phyloP scores from a whole-genome alignment of 2,329 filamentous ascomycete species.

The Sphaerostilbella broomeana region DNA sequence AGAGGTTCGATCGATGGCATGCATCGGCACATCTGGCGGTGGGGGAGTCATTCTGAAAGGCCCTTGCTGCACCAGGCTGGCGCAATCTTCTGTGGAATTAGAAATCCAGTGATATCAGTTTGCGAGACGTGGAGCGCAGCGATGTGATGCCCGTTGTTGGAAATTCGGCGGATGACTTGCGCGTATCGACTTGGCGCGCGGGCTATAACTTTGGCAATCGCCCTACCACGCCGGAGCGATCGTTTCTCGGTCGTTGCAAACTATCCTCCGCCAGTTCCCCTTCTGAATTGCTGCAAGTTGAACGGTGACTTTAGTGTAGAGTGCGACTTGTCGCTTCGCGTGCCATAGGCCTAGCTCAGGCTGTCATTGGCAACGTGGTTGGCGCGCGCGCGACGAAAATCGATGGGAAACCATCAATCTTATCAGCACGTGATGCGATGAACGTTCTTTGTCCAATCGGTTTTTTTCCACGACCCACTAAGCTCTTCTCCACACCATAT shows the following conservation, averaged over 20 bases:
- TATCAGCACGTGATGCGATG: conserved; percentile 15
- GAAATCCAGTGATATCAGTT: background rate
- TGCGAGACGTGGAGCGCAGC: background rate
- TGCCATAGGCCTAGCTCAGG: background rate
- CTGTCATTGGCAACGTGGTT: conserved; percentile 9
- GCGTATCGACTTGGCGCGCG: no score
- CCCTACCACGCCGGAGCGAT: no score
- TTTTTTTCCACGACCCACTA: conserved; percentile 13
- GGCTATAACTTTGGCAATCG: no score
- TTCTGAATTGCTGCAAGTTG: no score
- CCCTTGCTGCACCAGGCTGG: background rate
- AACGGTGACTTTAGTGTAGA: background rate
- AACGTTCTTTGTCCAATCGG: conserved; percentile 20
- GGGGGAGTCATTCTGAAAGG: conserved; percentile 13
- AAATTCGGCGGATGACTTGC: no score
- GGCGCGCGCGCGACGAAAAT: conserved; percentile 19
- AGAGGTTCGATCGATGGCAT: conserved; percentile 51
- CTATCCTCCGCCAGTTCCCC: background rate
- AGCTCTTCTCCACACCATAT: background rate
- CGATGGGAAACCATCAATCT: conserved; percentile 12
- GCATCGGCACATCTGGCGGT: conserved; percentile 31
- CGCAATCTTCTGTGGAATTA: background rate
- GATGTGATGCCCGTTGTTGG: no score
- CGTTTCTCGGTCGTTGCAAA: background rate
- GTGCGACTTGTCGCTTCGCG: conserved; percentile 3